phyloP scores from a whole-genome alignment of 768 basidiomycete species.

The Termitomyces sp. region DNA sequence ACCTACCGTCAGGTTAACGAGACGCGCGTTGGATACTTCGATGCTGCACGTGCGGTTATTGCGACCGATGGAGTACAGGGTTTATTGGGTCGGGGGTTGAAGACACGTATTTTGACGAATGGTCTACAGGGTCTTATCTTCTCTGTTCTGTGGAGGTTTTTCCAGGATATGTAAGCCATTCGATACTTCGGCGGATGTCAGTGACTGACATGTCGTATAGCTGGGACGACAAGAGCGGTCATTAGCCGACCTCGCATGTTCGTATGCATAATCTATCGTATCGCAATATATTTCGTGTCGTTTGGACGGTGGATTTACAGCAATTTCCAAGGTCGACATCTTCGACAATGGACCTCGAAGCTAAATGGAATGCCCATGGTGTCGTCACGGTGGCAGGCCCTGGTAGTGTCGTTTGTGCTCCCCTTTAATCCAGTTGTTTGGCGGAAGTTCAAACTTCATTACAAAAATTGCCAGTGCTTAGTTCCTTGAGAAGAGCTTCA shows the following conservation, averaged over 20 bases:
- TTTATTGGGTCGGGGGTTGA: constrained; percentile 84
- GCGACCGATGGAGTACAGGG: constrained; percentile 73
- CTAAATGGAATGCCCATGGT: too few species aligned
- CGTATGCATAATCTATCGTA: neutral
- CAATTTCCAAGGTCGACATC: too few species aligned
- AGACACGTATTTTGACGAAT: constrained; percentile 86
- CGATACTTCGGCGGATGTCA: neutral
- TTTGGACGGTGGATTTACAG: too few species aligned
- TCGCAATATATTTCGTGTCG: neutral
- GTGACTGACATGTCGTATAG: constrained; percentile 14
- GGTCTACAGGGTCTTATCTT: constrained; percentile 92
- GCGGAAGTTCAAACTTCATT: too few species aligned
- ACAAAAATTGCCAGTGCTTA: too few species aligned
- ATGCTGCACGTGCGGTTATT: constrained; percentile 76
- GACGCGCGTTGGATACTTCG: constrained; percentile 71
- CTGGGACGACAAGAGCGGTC: constrained; percentile 26
- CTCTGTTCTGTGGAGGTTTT: constrained; percentile 85
- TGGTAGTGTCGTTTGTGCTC: too few species aligned
- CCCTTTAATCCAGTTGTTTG: too few species aligned
- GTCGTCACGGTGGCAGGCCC: too few species aligned
- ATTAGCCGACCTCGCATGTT: neutral
- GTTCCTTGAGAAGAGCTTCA: too few species aligned
- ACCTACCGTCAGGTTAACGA: constrained; percentile 93
- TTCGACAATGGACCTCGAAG: too few species aligned
- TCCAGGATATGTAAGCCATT: constrained; percentile 76